Evolutionary conservation across 768 basidiomycete genomes (phyloP), one percentile per base, ranked within the genome.

Genomic region (Boletus rubropictus): DNA sequence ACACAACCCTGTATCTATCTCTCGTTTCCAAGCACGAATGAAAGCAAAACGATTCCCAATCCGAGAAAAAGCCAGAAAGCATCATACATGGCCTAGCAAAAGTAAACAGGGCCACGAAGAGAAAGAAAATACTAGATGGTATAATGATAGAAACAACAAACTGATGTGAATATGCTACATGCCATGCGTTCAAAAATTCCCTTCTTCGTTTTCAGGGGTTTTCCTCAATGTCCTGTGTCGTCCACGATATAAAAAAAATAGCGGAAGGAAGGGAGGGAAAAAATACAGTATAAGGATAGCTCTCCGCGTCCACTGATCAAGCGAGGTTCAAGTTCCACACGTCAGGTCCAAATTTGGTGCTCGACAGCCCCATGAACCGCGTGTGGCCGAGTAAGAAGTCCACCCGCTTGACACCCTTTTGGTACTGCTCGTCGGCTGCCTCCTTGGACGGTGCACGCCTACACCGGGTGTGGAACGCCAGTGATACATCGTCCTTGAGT

Each of bases 371-470:
- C 49, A 69, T 72, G 60, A 82, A 74, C 54, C 61, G 68, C 3
- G 62, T 69, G 15, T 60, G 63, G 20, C 62, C 69, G 40, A 67
- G 59, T 39, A 83, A 60, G 54, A 79, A 81, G 59, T 83, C 81
- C 0, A 82, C 70, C 41, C 78, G 63, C 59, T 75, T 79, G 17
- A 81, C 53, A 0, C 77, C 78, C 55, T 75, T 75, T 10, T 53
- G 53, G 50, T 68, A 65, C 60, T 81, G 79, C 22, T 59, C 54
- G 27, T 66, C 68, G 21, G 63, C 64, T 1, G 46, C 59, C 27
- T 57, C 57, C 2, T 59, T 46, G 11, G 72, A 65, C 1, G 51
- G 35, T 12, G 72, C 62, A 11, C 64, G 60, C 29, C 61, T 57
- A 49, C 66, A 76, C 17, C 80, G 71, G 5, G 44, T 49, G 35